Evolutionary conservation across 2,329 filamentous ascomycete species (phyloP).

Genomic region (Aspergillus chevalieri): DNA sequence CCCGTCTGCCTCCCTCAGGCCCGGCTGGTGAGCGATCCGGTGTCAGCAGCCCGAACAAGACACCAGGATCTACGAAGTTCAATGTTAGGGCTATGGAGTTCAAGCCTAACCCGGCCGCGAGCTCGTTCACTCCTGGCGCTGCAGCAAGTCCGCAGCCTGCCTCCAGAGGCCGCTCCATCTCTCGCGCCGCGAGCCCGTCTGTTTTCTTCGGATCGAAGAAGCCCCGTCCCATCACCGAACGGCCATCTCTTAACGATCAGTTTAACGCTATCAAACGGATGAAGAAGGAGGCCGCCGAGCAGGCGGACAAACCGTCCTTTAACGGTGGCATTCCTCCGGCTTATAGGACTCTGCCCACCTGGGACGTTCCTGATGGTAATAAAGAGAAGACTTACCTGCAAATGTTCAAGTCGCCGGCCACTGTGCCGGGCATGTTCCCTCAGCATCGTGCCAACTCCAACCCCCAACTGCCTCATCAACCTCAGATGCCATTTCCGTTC

Average conservation of each 20-base stretch:
- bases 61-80: slow-evolving; percentile 50
- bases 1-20: slow-evolving; percentile 67
- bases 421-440: slow-evolving; percentile 58
- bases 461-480: slow-evolving; percentile 70
- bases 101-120: slow-evolving; percentile 74
- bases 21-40: slow-evolving; percentile 56
- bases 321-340: slow-evolving; percentile 80
- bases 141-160: slow-evolving; percentile 66
- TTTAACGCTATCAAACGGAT: slow-evolving; percentile 65
- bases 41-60: slow-evolving; percentile 40
- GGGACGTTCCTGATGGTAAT: slow-evolving; percentile 66
- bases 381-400: slow-evolving; percentile 72
- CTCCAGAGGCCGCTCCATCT: slow-evolving; percentile 46
- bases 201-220: slow-evolving; percentile 65
- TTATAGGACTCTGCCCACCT: slow-evolving; percentile 78
- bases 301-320: slow-evolving; percentile 56
- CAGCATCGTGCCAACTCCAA: slow-evolving; percentile 58
- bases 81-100: slow-evolving; percentile 68
- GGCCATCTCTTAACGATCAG: slow-evolving; percentile 48
- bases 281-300: slow-evolving; percentile 56
- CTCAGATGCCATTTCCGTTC: slow-evolving; percentile 76
- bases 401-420: slow-evolving; percentile 66
- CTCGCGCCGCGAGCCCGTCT: slow-evolving; percentile 44
- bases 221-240: slow-evolving; percentile 54
- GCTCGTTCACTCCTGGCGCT: slow-evolving; percentile 70